These are phyloP conservation scores for Cyclotella kingstonii DNA, from an alignment of 108 stramenopile species.

Conservation along the genomic window DNA sequence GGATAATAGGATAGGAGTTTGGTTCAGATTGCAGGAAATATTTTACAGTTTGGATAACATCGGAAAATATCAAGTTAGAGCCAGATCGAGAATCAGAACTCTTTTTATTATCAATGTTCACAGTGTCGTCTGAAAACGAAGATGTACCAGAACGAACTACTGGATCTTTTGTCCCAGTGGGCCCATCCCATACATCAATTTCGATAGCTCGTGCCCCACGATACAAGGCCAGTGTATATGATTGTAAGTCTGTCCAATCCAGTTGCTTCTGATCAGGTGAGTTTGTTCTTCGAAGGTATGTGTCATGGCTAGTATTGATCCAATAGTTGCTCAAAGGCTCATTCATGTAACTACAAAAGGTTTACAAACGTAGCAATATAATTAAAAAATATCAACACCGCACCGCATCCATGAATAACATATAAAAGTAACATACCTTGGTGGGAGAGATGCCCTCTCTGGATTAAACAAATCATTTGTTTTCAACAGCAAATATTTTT, in stretches of 20 bases:
- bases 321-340: conserved; percentile 89
- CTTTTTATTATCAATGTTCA: conserved; percentile 3
- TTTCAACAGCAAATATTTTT: conserved; percentile 56
- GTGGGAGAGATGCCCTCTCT: conserved; percentile 17
- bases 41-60: conserved; percentile 51
- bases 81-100: conserved; percentile 2
- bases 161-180: conserved; percentile 38
- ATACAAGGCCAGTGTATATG: conserved; percentile 60
- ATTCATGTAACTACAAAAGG: conserved; percentile 71
- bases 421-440: conserved; percentile 22
- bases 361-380: not conserved
- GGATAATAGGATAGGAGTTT: conserved; percentile 82
- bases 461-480: conserved; percentile 72
- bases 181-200: conserved; percentile 91
- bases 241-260: conserved; percentile 49
- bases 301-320: conserved; percentile 91
- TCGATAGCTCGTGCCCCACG: conserved; percentile 88
- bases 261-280: conserved; percentile 7
- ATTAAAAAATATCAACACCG: not conserved
- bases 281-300: conserved; percentile 62
- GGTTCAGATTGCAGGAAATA: conserved; percentile 53
- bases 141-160: conserved; percentile 25
- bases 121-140: conserved; percentile 17
- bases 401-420: not conserved
- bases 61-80: conserved; percentile 23